Percentiles rank a stretch among this genome's conserved stretches.
Conservation (phyloP, 768 basidiomycete species). For the Mycena rosella region DNA sequence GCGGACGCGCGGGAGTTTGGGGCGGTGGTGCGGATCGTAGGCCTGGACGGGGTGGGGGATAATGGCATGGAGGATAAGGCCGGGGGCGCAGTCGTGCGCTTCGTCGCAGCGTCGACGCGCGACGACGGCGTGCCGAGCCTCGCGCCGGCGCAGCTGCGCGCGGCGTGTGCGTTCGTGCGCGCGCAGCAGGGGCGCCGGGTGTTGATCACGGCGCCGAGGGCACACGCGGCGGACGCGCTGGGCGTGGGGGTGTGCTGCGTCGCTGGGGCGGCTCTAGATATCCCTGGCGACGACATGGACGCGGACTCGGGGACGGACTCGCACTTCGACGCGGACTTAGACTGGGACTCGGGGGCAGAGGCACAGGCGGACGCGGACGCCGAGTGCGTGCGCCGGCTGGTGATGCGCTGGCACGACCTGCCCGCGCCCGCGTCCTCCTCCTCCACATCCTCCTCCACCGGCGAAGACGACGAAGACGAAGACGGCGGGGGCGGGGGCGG, state of each 20-base stretch:
- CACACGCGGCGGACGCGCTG: constrained; percentile 19
- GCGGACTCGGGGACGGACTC: too few species aligned
- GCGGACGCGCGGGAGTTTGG: constrained; percentile 4
- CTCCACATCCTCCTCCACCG: too few species aligned
- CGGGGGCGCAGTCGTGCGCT: background rate
- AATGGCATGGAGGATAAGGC: background rate
- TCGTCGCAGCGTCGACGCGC: background rate
- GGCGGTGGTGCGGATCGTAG: constrained; percentile 11
- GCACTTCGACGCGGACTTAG: too few species aligned
- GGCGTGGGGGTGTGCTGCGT: constrained; percentile 14
- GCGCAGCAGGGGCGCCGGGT: constrained; percentile 4
- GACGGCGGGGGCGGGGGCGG: background rate
- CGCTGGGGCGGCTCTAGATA: background rate
- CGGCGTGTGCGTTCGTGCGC: constrained; percentile 11
- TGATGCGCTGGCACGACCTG: constrained; percentile 39
- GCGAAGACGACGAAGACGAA: constrained; percentile 41
- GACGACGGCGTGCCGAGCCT: constrained; percentile 29
- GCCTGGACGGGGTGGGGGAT: background rate
- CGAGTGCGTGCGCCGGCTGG: constrained; percentile 16
- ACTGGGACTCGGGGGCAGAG: too few species aligned
- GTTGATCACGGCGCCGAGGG: constrained; percentile 10
- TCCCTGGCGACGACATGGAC: background rate
- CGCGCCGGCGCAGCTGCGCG: constrained; percentile 13
- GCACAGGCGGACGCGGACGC: background rate
- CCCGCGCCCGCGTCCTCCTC: constrained; percentile 32